A percentile compares a stretch with the other conserved stretches of the same genome.
Evolutionary conservation across 768 basidiomycete genomes (phyloP).

Genomic region (Sporobolomyces pararoseus): DNA sequence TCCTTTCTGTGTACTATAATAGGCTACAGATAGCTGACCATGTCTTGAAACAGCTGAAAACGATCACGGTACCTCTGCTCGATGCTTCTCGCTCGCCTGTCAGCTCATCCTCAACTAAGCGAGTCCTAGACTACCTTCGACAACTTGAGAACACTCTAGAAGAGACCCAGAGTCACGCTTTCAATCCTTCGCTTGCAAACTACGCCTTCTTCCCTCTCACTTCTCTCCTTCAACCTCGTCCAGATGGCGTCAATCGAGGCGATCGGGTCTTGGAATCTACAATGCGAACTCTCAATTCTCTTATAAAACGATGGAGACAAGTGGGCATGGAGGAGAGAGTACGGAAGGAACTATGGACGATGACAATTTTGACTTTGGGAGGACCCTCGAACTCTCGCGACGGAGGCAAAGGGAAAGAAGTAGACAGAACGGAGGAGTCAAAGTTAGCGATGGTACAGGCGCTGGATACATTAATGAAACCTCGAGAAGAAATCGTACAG

Average conservation of each 20-base stretch:
- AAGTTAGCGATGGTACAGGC: slow-evolving; percentile 69
- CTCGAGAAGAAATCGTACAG: slow-evolving; percentile 45
- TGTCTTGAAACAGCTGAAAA: slow-evolving; percentile 56
- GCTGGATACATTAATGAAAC: slow-evolving; percentile 61
- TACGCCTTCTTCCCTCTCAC: slow-evolving; percentile 87
- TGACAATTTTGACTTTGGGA: slow-evolving; percentile 64
- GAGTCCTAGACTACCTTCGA: slow-evolving; percentile 59
- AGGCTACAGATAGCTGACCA: slow-evolving; percentile 5
- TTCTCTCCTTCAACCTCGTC: slow-evolving; percentile 66
- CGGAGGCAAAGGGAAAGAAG: slow-evolving; percentile 63
- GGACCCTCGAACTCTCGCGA: slow-evolving; percentile 55
- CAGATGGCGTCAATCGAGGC: slow-evolving; percentile 70
- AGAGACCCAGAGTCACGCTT: slow-evolving; percentile 49
- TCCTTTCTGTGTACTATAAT: too few relatives aligned
- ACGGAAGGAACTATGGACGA: slow-evolving; percentile 68
- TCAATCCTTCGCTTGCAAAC: slow-evolving; percentile 64
- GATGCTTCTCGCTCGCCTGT: slow-evolving; percentile 59
- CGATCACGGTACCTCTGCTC: slow-evolving; percentile 75
- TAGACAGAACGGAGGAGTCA: slow-evolving; percentile 68
- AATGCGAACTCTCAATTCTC: slow-evolving; percentile 53
- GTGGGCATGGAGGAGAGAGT: slow-evolving; percentile 36
- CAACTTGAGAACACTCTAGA: slow-evolving; percentile 55
- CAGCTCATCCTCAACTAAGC: slow-evolving; percentile 57
- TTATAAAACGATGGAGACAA: slow-evolving; percentile 62
- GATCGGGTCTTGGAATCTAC: slow-evolving; percentile 59